Evolutionary conservation across 2,329 filamentous ascomycete species (phyloP).

Genomic region (Parastagonospora avenae): DNA sequence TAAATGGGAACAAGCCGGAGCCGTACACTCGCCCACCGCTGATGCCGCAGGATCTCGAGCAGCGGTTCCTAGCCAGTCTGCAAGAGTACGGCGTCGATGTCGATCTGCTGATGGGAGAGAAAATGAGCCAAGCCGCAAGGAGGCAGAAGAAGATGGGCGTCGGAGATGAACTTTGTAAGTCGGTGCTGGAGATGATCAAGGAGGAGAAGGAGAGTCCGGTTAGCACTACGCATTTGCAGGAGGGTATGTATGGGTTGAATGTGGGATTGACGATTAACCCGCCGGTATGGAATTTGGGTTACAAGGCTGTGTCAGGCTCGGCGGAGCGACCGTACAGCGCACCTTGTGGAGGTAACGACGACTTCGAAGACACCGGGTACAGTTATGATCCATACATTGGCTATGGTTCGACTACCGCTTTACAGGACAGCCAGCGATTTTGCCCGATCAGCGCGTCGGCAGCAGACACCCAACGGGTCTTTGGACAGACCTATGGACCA

Average conservation of each 20-base stretch:
- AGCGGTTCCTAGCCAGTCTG: constrained; percentile 8
- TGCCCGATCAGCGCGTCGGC: neutral
- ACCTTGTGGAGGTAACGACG: neutral
- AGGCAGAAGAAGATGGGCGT: neutral
- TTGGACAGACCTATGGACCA: neutral
- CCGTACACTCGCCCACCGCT: constrained; percentile 17
- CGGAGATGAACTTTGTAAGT: neutral
- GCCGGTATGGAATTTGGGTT: neutral
- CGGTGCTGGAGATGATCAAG: neutral
- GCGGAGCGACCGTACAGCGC: neutral
- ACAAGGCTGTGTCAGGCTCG: neutral
- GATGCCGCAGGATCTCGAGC: constrained; percentile 9
- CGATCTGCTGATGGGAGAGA: neutral
- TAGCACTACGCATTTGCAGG: neutral
- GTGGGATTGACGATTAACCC: neutral
- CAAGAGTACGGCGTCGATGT: constrained; percentile 11
- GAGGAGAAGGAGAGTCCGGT: constrained; percentile 5
- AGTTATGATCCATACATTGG: neutral
- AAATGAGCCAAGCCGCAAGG: neutral
- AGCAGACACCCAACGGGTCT: neutral
- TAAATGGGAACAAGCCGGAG: constrained; percentile 3
- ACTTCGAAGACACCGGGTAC: neutral
- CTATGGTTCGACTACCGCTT: neutral
- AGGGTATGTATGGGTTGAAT: neutral
- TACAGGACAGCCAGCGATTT: neutral